Conservation (phyloP, 1,284 basidiomycete genomes). For the Cryptococcus wingfieldii region DNA sequence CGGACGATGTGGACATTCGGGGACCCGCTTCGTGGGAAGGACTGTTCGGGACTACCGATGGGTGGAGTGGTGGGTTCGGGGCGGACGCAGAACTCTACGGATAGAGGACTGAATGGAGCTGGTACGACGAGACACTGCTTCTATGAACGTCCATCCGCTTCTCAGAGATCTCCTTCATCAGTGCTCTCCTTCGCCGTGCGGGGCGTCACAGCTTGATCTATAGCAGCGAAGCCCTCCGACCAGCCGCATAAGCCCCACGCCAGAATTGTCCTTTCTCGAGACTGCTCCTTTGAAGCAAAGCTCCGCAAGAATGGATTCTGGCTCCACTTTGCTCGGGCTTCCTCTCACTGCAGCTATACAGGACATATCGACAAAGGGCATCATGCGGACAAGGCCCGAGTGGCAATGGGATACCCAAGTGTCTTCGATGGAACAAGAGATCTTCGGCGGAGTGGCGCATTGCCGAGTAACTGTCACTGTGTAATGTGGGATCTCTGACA, state of each 20-base stretch:
- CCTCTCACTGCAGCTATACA: no score
- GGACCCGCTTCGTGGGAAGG: constrained; percentile 43
- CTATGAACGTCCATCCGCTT: neutral
- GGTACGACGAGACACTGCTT: neutral
- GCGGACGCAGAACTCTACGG: constrained; percentile 44
- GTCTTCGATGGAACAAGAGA: no score
- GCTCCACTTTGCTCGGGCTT: no score
- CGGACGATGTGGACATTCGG: constrained; percentile 17
- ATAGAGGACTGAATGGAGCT: constrained; percentile 17
- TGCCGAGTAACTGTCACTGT: no score
- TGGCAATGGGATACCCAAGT: no score
- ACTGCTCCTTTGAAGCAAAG: neutral
- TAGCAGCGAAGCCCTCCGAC: neutral
- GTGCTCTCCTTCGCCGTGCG: neutral
- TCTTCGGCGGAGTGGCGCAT: no score
- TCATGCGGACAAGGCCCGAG: no score
- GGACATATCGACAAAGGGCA: no score
- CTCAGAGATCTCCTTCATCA: neutral
- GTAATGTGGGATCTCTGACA: no score
- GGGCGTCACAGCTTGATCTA: neutral
- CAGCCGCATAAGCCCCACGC: neutral
- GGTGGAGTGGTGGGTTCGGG: constrained; percentile 42
- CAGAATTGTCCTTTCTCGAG: neutral
- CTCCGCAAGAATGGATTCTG: neutral
- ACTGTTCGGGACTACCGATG: constrained; percentile 39